phyloP scores from a whole-genome alignment of 768 basidiomycete genomes.

The Leccinellum luteum region DNA sequence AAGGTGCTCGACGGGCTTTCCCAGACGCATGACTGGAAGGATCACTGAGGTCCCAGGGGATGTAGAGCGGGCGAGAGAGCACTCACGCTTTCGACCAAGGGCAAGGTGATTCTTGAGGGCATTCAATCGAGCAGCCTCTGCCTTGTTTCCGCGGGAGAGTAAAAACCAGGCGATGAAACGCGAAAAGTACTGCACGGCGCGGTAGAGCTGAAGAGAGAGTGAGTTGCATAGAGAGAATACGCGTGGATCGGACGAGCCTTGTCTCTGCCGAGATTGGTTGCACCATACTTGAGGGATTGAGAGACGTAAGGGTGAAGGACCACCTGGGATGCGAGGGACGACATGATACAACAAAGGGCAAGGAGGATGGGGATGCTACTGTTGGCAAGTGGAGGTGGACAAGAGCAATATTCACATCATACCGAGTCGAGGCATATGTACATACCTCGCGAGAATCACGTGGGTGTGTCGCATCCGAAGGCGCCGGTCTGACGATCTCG shows the following conservation, averaged over 20 bases:
- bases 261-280: slow-evolving; percentile 85
- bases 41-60: neutral
- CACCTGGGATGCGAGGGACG: slow-evolving; percentile 62
- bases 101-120: slow-evolving; percentile 86
- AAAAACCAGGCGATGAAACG: slow-evolving; percentile 87
- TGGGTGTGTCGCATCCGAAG: slow-evolving; percentile 16
- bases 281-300: slow-evolving; percentile 69
- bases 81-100: slow-evolving; percentile 76
- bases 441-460: slow-evolving; percentile 28
- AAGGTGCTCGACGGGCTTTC: slow-evolving; percentile 91
- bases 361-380: slow-evolving; percentile 15
- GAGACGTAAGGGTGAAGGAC: slow-evolving; percentile 83
- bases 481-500: neutral
- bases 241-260: slow-evolving; percentile 52
- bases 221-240: neutral
- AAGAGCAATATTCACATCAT: neutral
- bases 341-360: slow-evolving; percentile 19
- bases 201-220: slow-evolving; percentile 62
- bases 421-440: neutral
- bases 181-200: slow-evolving; percentile 87
- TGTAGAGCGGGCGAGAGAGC: neutral
- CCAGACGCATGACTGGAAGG: slow-evolving; percentile 78
- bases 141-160: slow-evolving; percentile 63
- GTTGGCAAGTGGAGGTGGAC: neutral
- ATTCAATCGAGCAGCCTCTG: slow-evolving; percentile 72